A percentile compares a stretch with the other conserved stretches of the same genome.
Evolutionary conservation across 306 rosid genomes (phyloP).

Genomic region (Comarum palustre): DNA sequence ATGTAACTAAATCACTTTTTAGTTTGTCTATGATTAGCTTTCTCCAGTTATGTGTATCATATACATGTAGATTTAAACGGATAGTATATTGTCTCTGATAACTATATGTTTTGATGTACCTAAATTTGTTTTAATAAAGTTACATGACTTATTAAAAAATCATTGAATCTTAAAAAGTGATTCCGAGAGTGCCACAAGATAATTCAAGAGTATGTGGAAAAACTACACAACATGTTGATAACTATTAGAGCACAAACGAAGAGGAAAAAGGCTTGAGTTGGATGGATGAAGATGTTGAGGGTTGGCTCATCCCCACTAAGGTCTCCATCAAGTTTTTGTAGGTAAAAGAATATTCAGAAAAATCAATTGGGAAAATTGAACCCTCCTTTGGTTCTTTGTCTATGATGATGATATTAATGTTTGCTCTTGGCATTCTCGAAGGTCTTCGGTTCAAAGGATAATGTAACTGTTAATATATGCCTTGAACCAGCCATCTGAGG

Average conservation of each 20-base stretch:
- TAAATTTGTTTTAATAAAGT: no score
- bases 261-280: slow-evolving; percentile 4
- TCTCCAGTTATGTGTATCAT: no score
- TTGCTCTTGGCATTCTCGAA: background rate
- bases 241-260: slow-evolving; percentile 22
- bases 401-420: background rate
- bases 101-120: no score
- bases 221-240: background rate
- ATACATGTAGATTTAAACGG: no score
- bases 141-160: no score
- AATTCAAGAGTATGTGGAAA: background rate
- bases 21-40: no score
- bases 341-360: background rate
- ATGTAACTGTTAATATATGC: no score
- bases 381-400: background rate
- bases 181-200: slow-evolving; percentile 17
- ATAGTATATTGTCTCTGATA: no score
- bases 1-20: no score
- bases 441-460: slow-evolving; percentile 2
- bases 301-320: slow-evolving; percentile 28
- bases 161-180: slow-evolving; percentile 36
- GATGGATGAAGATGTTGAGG: slow-evolving; percentile 5
- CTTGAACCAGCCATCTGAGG: no score
- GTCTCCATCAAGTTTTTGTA: background rate
- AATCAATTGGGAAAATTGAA: background rate